A percentile compares a stretch with the other conserved stretches of the same genome.
phyloP scores from a whole-genome alignment of 371 early-diverging fungal species.

The Syncephalastrum racemosum region DNA sequence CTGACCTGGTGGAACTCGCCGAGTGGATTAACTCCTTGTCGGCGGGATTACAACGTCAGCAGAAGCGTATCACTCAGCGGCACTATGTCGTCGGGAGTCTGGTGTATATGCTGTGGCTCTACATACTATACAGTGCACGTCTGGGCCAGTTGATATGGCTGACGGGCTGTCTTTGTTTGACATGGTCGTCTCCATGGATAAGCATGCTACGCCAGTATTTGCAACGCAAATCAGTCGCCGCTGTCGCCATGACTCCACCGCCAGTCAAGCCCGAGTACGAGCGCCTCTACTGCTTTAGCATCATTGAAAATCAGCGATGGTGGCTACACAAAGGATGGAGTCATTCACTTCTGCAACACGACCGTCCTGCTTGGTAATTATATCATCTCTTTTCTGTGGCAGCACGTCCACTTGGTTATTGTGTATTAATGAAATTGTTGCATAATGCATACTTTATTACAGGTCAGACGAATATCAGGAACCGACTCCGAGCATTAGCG shows the following conservation, averaged over 20 bases:
- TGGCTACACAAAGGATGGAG: constrained; percentile 31
- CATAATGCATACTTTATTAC: not conserved
- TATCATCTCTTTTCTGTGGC: constrained; percentile 3
- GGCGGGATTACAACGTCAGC: too few species aligned
- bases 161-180: constrained; percentile 3
- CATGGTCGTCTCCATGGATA: constrained; percentile 14
- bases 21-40: not conserved
- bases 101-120: constrained; percentile 2
- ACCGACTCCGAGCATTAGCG: constrained; percentile 17
- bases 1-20: not conserved
- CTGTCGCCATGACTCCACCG: not conserved
- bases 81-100: not conserved
- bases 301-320: constrained; percentile 35
- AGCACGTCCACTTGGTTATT: not conserved
- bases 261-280: constrained; percentile 6
- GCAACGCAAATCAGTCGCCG: constrained; percentile 1
- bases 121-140: constrained; percentile 1
- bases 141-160: constrained; percentile 6
- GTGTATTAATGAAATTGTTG: not conserved
- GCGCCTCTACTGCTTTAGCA: constrained; percentile 22
- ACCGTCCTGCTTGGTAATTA: constrained; percentile 28
- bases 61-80: too few species aligned
- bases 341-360: constrained; percentile 20
- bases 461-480: constrained; percentile 33
- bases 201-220: constrained; percentile 3